Evolutionary conservation across 805 yeast species (phyloP), one percentile per base, ranked within the genome.

Genomic region (Saccharomycopsis fibuligera): DNA sequence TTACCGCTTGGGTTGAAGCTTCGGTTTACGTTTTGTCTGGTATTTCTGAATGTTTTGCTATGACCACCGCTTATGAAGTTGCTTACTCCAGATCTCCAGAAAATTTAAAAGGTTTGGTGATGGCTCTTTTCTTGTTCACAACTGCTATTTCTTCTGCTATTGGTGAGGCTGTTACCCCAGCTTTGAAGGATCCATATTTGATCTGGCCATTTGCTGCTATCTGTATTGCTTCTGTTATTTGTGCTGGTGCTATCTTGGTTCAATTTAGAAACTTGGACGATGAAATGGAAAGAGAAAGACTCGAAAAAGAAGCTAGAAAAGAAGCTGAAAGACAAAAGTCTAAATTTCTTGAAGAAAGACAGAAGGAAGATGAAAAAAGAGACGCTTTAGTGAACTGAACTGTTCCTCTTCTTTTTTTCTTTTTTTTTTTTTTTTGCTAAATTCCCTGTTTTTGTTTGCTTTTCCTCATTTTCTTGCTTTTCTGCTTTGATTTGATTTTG

Each of bases 111-210:
- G 74, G 78, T 36, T 64, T 75, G 50, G 78, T 75, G 14, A 64
- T 73, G 66, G 74, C 80, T 5, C 54, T 79, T 45, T 84, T 81
- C 70, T 70, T 86, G 59, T 67, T 85, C 49, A 83, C 85, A 37
- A 80, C 73, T 56, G 93, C 95, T n/a, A 19, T 50, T 19, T 40
- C 47, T 29, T 51, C 53, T 27, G 53, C 53, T 37, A 35, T 57
- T 17, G 57, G 56, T 16, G 62, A 67, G 53, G 73, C 72, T 19
- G 55, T 70, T 22, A 68, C 72, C 14, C 67, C 73, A 21, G 68
- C 71, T 3, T 60, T 69, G 59, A 57, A 51, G 21, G 74, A 70
- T 54, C 74, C 75, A 16, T 56, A 67, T 46, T 64, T 70, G 54
- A 62, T 65, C 35, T 65, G 71, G 62, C 68, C 70, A 27, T 70